Evolutionary conservation across 495 filamentous ascomycete species (phyloP).

Genomic region (Daldinia decipiens): DNA sequence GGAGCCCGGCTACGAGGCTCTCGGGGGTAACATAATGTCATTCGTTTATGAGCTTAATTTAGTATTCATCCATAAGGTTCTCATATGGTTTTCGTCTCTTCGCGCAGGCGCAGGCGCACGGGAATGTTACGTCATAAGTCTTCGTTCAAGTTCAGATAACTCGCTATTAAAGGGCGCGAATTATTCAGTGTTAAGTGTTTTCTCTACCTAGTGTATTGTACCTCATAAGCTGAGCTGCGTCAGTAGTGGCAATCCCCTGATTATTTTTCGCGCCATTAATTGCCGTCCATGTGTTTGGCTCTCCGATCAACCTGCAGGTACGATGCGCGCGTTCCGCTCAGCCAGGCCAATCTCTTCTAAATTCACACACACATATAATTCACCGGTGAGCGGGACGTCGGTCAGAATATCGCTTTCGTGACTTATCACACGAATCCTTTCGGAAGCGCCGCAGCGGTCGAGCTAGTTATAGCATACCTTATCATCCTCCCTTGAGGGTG

Average conservation of each 20-base stretch:
- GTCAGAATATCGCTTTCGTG: constrained; percentile 32
- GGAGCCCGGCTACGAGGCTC: constrained; percentile 36
- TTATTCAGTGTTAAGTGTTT: constrained; percentile 8
- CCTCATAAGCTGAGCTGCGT: constrained; percentile 34
- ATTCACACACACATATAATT: constrained; percentile 33
- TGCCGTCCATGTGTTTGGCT: constrained; percentile 36
- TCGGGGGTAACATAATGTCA: constrained; percentile 28
- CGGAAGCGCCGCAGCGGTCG: constrained; percentile 34
- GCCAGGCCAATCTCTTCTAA: constrained; percentile 37
- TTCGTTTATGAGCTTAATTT: neutral
- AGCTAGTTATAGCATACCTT: constrained; percentile 31
- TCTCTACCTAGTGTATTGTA: neutral
- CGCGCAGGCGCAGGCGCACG: neutral
- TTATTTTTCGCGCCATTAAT: constrained; percentile 39
- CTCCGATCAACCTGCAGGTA: constrained; percentile 40
- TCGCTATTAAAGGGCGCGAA: neutral
- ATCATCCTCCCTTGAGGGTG: constrained; percentile 22
- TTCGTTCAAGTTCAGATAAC: constrained; percentile 1
- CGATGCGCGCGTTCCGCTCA: constrained; percentile 28
- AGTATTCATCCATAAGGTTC: neutral
- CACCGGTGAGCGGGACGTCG: constrained; percentile 43
- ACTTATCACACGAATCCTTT: constrained; percentile 43
- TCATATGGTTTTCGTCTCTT: constrained; percentile 4
- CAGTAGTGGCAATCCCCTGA: constrained; percentile 28
- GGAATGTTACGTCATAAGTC: neutral